Conservation (phyloP, 140 eudicot genomes). For the Senecio squalidus region DNA sequence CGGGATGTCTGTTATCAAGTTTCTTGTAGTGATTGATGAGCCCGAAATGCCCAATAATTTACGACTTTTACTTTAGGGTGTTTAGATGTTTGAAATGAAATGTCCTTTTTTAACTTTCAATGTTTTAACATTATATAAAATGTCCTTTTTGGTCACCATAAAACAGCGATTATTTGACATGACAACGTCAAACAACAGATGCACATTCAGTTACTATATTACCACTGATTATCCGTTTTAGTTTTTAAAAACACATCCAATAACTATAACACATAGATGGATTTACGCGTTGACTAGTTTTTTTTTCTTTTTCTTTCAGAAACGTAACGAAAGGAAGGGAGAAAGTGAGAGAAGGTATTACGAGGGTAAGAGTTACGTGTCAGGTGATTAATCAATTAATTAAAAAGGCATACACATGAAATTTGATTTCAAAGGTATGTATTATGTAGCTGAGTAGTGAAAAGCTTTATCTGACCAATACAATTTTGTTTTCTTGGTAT, state of each 20-base stretch:
- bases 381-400: constrained; percentile 48
- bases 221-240: not conserved
- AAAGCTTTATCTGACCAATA: constrained; percentile 23
- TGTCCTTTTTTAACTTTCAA: no score
- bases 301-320: constrained; percentile 33
- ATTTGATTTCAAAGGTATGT: constrained; percentile 15
- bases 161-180: not conserved
- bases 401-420: not conserved
- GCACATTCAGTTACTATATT: no score
- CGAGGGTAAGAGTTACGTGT: constrained; percentile 57
- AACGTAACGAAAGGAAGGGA: constrained; percentile 89
- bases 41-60: not conserved
- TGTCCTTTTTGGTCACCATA: no score
- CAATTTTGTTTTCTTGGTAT: constrained; percentile 34
- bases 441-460: constrained; percentile 18
- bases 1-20: not conserved
- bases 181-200: no score
- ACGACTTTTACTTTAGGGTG: not conserved
- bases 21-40: not conserved
- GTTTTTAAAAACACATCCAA: not conserved
- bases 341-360: constrained; percentile 93
- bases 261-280: not conserved
- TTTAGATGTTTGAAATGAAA: no score
- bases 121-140: no score
- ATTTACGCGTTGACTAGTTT: not conserved